These are phyloP conservation scores for Gracilaria gracilis DNA, from an alignment of 23 red algal species.

Conservation along the genomic window DNA sequence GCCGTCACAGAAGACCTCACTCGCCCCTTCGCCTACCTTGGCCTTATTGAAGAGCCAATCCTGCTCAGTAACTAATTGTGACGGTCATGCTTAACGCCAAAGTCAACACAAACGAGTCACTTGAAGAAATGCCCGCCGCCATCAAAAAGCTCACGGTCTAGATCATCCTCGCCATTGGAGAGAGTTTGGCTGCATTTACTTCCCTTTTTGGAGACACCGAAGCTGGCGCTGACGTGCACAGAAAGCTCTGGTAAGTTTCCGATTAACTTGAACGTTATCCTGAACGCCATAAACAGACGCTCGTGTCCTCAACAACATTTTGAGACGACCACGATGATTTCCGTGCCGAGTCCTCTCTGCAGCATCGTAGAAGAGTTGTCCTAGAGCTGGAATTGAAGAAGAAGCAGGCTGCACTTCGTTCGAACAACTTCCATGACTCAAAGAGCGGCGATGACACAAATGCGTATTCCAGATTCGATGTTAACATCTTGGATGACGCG, in stretches of 20 bases:
- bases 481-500: slow-evolving; percentile 18
- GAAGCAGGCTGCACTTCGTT: slow-evolving; percentile 40
- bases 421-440: slow-evolving; percentile 10
- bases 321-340: slow-evolving; percentile 69
- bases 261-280: slow-evolving; percentile 73
- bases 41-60: slow-evolving; percentile 48
- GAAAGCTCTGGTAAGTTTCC: slow-evolving; percentile 57
- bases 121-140: slow-evolving; percentile 63
- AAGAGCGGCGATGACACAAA: slow-evolving; percentile 39
- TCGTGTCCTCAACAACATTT: slow-evolving; percentile 57
- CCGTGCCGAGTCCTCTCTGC: slow-evolving; percentile 28
- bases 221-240: slow-evolving; percentile 38
- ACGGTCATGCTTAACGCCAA: slow-evolving; percentile 60
- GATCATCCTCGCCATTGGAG: slow-evolving; percentile 52
- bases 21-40: slow-evolving; percentile 45
- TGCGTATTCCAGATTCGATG: slow-evolving; percentile 14
- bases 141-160: slow-evolving; percentile 64
- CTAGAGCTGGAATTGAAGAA: slow-evolving; percentile 49
- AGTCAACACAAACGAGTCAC: slow-evolving; percentile 62
- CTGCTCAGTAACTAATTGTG: slow-evolving; percentile 43
- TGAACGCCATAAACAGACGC: slow-evolving; percentile 47
- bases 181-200: background rate
- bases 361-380: slow-evolving; percentile 55
- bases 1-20: slow-evolving; percentile 71
- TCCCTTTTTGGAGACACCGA: background rate